phyloP scores from a whole-genome alignment of 345 rosid species.

The Raphanus raphanistrum region DNA sequence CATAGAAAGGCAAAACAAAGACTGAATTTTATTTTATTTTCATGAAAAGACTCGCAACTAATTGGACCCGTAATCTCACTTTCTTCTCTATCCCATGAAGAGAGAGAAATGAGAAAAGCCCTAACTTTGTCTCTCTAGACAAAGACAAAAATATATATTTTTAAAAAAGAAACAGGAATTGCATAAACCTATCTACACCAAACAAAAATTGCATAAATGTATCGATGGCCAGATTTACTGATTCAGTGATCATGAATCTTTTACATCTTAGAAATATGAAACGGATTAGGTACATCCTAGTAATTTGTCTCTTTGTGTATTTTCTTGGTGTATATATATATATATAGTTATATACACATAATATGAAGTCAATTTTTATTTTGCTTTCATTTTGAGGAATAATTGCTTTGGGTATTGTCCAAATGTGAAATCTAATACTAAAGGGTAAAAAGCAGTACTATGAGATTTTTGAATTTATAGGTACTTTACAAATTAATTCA shows the following conservation, averaged over 20 bases:
- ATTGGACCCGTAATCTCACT: neutral
- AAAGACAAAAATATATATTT: neutral
- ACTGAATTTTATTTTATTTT: neutral
- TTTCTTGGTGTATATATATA: neutral
- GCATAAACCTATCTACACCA: slow-evolving; percentile 49
- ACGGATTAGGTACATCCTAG: neutral
- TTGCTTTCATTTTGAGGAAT: neutral
- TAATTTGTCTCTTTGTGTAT: slow-evolving; percentile 6
- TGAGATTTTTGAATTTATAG: slow-evolving; percentile 7
- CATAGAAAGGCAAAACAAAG: slow-evolving; percentile 4
- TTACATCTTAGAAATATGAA: neutral
- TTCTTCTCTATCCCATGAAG: slow-evolving; percentile 28
- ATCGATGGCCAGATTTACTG: slow-evolving; percentile 42
- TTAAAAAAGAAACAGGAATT: slow-evolving; percentile 26
- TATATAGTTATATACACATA: neutral
- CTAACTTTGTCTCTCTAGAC: slow-evolving; percentile 30
- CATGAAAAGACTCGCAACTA: neutral
- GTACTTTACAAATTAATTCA: slow-evolving; percentile 24
- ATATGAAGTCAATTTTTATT: neutral
- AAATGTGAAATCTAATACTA: slow-evolving; percentile 25
- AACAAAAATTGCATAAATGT: slow-evolving; percentile 41
- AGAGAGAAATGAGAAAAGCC: slow-evolving; percentile 31
- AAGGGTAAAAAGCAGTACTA: slow-evolving; percentile 29
- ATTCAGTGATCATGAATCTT: slow-evolving; percentile 7
- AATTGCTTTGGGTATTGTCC: slow-evolving; percentile 29